These are phyloP conservation scores for Amylocystis lapponica DNA, from an alignment of 768 basidiomycete species.

Conservation along the genomic window DNA sequence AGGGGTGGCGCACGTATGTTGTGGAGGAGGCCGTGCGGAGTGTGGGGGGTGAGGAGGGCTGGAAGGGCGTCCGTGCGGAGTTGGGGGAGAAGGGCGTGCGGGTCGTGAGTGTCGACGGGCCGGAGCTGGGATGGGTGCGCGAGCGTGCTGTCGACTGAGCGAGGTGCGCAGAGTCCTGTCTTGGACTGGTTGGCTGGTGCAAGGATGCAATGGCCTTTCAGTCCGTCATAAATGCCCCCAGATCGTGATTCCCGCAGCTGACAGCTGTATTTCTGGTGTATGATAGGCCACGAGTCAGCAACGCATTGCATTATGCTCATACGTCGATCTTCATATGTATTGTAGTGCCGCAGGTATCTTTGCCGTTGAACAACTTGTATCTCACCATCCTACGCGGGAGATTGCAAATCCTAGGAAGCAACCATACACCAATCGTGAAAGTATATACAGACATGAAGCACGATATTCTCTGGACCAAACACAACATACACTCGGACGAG, in stretches of 20 bases:
- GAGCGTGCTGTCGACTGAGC: background rate
- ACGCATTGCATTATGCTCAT: no score
- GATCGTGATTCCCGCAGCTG: no score
- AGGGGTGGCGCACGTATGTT: conserved; percentile 21
- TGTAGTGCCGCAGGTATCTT: no score
- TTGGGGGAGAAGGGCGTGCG: conserved; percentile 11
- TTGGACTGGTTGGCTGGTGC: no score
- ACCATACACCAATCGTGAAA: background rate
- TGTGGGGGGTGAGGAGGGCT: conserved; percentile 18
- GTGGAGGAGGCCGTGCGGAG: conserved; percentile 21
- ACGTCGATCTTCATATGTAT: no score
- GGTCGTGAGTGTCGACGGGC: conserved; percentile 16
- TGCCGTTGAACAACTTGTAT: no score
- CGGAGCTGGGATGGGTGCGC: conserved; percentile 16
- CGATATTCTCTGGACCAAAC: background rate
- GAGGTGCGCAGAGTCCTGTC: no score
- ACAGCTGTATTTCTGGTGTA: no score
- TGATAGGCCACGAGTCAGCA: no score
- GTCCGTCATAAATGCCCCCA: no score
- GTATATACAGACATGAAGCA: background rate
- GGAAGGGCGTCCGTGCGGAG: conserved; percentile 13
- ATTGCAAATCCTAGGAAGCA: background rate
- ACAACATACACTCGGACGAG: background rate
- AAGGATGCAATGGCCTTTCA: no score
- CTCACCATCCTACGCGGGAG: background rate